phyloP scores from a whole-genome alignment of 352 stramenopile species.

The Phytophthora cryptogea region DNA sequence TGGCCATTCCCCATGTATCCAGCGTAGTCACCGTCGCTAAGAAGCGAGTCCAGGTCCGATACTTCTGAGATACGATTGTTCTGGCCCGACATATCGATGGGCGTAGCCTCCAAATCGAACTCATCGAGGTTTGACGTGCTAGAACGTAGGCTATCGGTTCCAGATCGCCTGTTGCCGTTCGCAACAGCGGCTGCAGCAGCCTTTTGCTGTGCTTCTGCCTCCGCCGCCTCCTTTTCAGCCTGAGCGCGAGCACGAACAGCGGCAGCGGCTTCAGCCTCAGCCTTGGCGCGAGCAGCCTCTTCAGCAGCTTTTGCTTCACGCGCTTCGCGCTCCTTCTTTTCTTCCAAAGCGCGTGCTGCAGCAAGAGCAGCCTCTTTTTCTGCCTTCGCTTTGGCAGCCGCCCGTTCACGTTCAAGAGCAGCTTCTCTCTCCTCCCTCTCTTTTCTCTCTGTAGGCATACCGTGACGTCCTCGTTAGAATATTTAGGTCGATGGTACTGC shows the following conservation, averaged over 20 bases:
- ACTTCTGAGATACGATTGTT: constrained; percentile 65
- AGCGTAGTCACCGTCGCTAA: constrained; percentile 67
- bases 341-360: constrained; percentile 46
- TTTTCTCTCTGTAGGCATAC: constrained; percentile 44
- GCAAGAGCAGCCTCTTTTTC: constrained; percentile 59
- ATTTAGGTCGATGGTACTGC: background rate
- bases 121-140: constrained; percentile 60
- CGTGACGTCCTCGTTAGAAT: background rate
- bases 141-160: constrained; percentile 34
- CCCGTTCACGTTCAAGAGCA: constrained; percentile 44
- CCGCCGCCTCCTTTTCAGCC: constrained; percentile 37
- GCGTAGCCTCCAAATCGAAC: constrained; percentile 67
- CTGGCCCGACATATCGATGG: constrained; percentile 37
- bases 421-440: constrained; percentile 57
- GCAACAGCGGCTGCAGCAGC: constrained; percentile 35
- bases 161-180: constrained; percentile 30
- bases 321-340: constrained; percentile 51
- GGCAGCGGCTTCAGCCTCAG: constrained; percentile 35
- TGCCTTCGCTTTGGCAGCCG: constrained; percentile 46
- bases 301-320: constrained; percentile 35
- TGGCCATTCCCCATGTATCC: constrained; percentile 52
- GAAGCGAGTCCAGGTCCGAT: constrained; percentile 66
- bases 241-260: constrained; percentile 29
- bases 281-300: constrained; percentile 44
- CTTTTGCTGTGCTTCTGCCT: constrained; percentile 33